Evolutionary conservation across 2,329 filamentous ascomycete species (phyloP), one percentile per base, ranked within the genome.

Genomic region (Apiospora phragmitis): DNA sequence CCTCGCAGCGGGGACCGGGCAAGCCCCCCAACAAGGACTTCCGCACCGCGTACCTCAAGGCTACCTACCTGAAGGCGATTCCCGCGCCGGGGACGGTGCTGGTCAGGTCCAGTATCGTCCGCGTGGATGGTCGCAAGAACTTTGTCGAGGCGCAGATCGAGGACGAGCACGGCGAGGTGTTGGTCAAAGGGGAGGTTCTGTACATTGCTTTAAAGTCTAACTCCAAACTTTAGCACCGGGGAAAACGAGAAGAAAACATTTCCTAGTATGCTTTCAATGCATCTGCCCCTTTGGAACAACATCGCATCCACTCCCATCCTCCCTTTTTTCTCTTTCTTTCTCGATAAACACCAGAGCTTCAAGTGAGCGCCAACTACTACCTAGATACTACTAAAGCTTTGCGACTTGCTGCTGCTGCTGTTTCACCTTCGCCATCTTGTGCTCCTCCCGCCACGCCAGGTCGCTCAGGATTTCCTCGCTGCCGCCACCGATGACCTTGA

Each of bases 401-500:
- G 98, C 98, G 14, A 96, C 95, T 81, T 97, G 86, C 72, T 91
- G 91, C 26, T 18, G 5, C 49, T 14, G 49, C 49, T 55, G 18
- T 18, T 45, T 45, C 18, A 6, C 43, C 88, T 98, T 91, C 76
- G 94, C 93, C 70, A 99, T 96, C 81, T 90, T 91, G 85, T 97
- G 81, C 73, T 92, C 93, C 86, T 98, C 95, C 77, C 95, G 88
- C 81, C 98, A 97, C 83, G 93, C 97, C 79, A 99, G 83, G 82
- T 99, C 96, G 75, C 98, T 85, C 96, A 99, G 98, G 75, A 99
- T 99, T 88, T 98, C 96, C 85, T 99, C 95, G 75, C 91, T 94
- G 29, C 96, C 96, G 78, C 96, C 96, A 3, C 96, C 96, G 76
- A 99, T 95, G 73, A 96, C 95, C 82, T 99, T 98, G 0, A 96